Evolutionary conservation across 768 basidiomycete genomes (phyloP), one percentile per base, ranked within the genome.

Genomic region (Thelephora aurantiotincta): DNA sequence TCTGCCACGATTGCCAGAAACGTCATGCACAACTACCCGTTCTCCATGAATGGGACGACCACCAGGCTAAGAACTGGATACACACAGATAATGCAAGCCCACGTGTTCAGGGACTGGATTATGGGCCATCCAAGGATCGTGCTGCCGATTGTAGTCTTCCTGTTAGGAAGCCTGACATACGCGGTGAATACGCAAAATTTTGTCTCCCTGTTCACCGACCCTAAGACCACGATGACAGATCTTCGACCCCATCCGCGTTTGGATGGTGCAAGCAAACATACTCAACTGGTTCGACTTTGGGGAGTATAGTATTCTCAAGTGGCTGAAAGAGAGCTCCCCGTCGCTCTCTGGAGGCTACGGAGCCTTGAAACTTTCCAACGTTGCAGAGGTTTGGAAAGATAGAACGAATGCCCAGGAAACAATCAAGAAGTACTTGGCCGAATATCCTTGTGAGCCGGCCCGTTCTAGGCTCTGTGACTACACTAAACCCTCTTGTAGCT

Each of bases 91-190:
- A 64, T 82, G n/a, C 74, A 78, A 56, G 73, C 71, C 0, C 81
- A 84, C 54, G 70, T 62, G 16, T 60, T 90, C 23, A 70, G 84
- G 30, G 80, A 81, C 59, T 97, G 91, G 84, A 69, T 91, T 51
- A 70, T 83, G 1, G 69, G 64, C n/a, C 93, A 98, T 64, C 93
- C 94, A 6, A 79, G 78, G 51, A 82, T 96, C 44, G 77, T 81
- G 46, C 61, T 92, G 2, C 90, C 91, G 0, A 61, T 91, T 14
- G 50, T 91, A 2, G 74, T 91, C 37, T 96, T 97, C 61, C 65
- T 98, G 2, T 60, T 98, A n/a, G 94, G 92, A 11, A 82, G 83
- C 2, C 55, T 98, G 34, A 88, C 88, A 18, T 96, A 94, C 59
- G 83, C 87, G 5, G 90, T 89, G 52, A 50, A 78, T 64, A 48